These are phyloP conservation scores for Candida multigemmis DNA, from an alignment of 805 yeast genomes.

Conservation along the genomic window DNA sequence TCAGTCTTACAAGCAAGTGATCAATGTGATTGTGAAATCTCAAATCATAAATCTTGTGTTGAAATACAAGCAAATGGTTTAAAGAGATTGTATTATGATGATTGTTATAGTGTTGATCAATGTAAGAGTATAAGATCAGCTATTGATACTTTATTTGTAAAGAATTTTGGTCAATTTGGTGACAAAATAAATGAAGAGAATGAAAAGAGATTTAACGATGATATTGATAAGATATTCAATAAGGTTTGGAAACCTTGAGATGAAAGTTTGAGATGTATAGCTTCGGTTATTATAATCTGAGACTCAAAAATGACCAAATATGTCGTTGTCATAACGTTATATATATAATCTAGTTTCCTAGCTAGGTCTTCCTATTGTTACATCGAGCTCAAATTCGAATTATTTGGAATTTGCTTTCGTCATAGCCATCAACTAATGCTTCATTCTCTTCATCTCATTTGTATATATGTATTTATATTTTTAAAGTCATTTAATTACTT, in stretches of 20 bases:
- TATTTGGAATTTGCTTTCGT: too few relatives aligned
- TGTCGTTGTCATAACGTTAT: too few relatives aligned
- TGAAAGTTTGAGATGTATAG: too few relatives aligned
- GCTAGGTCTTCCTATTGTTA: too few relatives aligned
- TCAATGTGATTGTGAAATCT: conserved; percentile 22
- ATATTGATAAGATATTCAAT: conserved; percentile 18
- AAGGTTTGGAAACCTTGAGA: conserved; percentile 20
- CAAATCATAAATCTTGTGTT: conserved; percentile 16
- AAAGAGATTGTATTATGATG: conserved; percentile 21
- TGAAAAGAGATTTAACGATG: conserved; percentile 16
- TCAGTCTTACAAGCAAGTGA: conserved; percentile 13
- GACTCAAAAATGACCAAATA: too few relatives aligned
- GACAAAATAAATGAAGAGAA: conserved; percentile 16
- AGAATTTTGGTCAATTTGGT: conserved; percentile 30
- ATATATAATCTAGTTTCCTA: too few relatives aligned
- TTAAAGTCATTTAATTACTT: too few relatives aligned
- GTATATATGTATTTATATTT: too few relatives aligned
- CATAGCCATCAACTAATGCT: too few relatives aligned
- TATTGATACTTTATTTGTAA: conserved; percentile 25
- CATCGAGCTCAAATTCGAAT: too few relatives aligned
- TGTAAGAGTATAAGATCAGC: conserved; percentile 26
- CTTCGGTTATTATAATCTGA: too few relatives aligned
- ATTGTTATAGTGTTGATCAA: conserved; percentile 24
- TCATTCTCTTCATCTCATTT: too few relatives aligned
- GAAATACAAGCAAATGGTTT: conserved; percentile 28